Evolutionary conservation across 768 basidiomycete species (phyloP).

Genomic region (Obba rivulosa): DNA sequence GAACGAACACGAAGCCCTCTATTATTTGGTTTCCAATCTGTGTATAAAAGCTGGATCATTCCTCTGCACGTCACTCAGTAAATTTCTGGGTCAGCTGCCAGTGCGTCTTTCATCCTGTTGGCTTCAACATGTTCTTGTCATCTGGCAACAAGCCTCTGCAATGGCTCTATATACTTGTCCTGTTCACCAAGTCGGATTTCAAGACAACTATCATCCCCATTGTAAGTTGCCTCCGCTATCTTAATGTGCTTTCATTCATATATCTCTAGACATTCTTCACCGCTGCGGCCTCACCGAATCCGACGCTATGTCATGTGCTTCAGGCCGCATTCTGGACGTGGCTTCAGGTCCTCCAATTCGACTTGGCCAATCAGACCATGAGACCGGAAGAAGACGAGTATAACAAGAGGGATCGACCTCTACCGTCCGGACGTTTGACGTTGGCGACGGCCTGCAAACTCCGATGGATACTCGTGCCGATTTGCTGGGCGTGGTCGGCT

Average conservation of each 20-base stretch:
- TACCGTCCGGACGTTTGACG: conserved; percentile 19
- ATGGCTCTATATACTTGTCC: conserved; percentile 17
- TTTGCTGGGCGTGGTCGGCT: conserved; percentile 10
- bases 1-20: no score
- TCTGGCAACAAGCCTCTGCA: no score
- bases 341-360: conserved; percentile 27
- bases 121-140: no score
- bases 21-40: no score
- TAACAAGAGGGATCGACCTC: conserved; percentile 22
- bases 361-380: conserved; percentile 21
- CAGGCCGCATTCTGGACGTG: conserved; percentile 21
- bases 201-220: conserved; percentile 42
- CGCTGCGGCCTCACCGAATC: conserved; percentile 9
- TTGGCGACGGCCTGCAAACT: conserved; percentile 8
- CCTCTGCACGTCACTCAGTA: no score
- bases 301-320: neutral
- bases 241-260: neutral
- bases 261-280: conserved; percentile 11
- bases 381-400: conserved; percentile 18
- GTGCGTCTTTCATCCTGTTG: no score
- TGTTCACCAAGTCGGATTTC: conserved; percentile 43
- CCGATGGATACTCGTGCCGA: conserved; percentile 18
- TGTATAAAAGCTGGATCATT: no score
- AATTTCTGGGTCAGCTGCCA: no score
- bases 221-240: conserved; percentile 22